phyloP scores from a whole-genome alignment of 495 filamentous ascomycete genomes.

The Penicillium antarcticum region DNA sequence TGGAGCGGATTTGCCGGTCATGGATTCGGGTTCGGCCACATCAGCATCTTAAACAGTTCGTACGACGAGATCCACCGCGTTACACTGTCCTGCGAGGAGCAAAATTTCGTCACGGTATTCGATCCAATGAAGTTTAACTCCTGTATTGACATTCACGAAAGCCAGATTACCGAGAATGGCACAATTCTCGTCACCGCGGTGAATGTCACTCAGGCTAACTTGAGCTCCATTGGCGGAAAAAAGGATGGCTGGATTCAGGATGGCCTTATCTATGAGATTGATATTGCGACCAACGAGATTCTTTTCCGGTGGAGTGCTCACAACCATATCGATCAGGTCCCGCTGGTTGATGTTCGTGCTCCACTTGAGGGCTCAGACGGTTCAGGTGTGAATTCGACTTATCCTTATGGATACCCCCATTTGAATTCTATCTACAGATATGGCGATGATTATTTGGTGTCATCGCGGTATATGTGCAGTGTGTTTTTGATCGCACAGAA shows the following conservation, averaged over 20 bases:
- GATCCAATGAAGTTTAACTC: constrained; percentile 14
- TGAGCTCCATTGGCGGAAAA: constrained; percentile 39
- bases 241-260: constrained; percentile 49
- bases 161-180: constrained; percentile 37
- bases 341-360: constrained; percentile 7
- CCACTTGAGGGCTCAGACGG: constrained; percentile 11
- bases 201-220: constrained; percentile 42
- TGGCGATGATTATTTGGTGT: constrained; percentile 34
- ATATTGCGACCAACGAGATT: constrained; percentile 37
- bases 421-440: constrained; percentile 36
- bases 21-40: constrained; percentile 30
- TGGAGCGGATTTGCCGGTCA: constrained; percentile 19
- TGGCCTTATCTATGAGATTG: constrained; percentile 46
- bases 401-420: constrained; percentile 39
- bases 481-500: constrained; percentile 26
- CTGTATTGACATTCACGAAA: constrained; percentile 41
- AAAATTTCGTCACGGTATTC: constrained; percentile 21
- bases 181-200: constrained; percentile 53
- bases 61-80: constrained; percentile 40
- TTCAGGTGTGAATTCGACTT: constrained; percentile 11
- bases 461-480: constrained; percentile 35
- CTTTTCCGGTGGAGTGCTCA: constrained; percentile 36
- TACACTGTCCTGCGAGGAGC: constrained; percentile 14
- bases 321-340: constrained; percentile 25
- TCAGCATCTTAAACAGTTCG: constrained; percentile 39